Conservation (phyloP, 73 alveolate species). For the Durusdinium trenchii region DNA sequence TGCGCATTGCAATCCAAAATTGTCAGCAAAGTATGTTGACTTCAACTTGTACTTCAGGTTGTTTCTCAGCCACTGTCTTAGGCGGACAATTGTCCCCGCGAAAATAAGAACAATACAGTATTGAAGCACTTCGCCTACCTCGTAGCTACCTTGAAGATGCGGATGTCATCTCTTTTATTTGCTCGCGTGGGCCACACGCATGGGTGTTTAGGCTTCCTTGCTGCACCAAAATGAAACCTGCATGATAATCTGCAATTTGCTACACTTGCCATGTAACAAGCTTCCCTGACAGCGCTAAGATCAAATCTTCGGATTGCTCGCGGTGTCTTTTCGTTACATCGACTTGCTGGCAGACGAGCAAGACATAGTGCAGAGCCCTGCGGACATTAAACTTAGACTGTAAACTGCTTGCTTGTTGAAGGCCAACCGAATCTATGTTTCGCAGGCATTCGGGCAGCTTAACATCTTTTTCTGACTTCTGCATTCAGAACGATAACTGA, state of each 20-base stretch:
- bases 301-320: constrained; percentile 10
- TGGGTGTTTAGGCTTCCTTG: background rate
- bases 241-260: no score
- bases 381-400: no score
- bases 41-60: no score
- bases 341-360: constrained; percentile 27
- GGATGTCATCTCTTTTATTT: background rate
- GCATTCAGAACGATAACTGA: no score
- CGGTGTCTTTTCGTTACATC: background rate
- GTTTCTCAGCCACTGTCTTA: background rate
- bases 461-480: no score
- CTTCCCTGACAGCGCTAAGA: background rate
- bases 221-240: no score
- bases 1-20: background rate
- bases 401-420: no score
- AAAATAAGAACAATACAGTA: background rate
- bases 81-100: constrained; percentile 12
- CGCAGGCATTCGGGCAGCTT: no score
- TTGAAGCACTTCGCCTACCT: background rate
- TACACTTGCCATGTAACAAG: background rate
- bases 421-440: no score
- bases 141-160: background rate
- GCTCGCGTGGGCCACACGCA: background rate
- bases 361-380: background rate
- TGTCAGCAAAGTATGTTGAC: background rate